Base-by-base conservation (phyloP, 306 rosid genomes). In the Quercus dentata region DNA sequence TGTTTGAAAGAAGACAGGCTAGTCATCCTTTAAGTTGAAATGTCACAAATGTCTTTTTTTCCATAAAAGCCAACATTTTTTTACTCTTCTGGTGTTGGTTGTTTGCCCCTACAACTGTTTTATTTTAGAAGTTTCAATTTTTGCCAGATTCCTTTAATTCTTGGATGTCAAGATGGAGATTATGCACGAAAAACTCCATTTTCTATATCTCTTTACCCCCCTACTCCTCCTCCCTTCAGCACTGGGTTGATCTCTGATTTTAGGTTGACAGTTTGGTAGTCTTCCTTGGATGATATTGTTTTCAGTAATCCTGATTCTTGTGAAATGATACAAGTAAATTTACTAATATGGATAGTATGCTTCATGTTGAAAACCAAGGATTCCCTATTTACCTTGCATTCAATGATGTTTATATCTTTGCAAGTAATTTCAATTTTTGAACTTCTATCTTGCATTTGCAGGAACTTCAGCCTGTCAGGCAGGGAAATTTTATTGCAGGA, bases 381-480 rank as follows among this genome's bases (percentile, higher is more conserved):
- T n/a, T 38, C 5, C 38, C 14, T 57, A 56, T 35, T 74, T 19
- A 20, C 18, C 28, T 63, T 49, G 63, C 61, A 31, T 77, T 33
- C 58, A 78, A 6, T 52, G 46, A 58, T 68, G 35, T 65, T 55
- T 70, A 73, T 73, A 21, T 64, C 83, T 30, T 67, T 70, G 18
- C 67, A 57, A 61, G 78, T 68, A 46, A 80, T 70, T 82, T 77
- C 15, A 49, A 67, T 31, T 71, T 80, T 71, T 68, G 11, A 41
- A 41, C 46, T 41, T 41, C 12, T 62, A 13, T 54, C 19, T 79
- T 85, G 74, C 71, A 41, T 77, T 62, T 81, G 73, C 92, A 94
- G 99, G 99, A 74, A 94, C 99, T 83, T 90, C 97, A 23, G 97
- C 99, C 78, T 94, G 97, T 76, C 86, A 90, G 1, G 77, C 85